A percentile compares a stretch with the other conserved stretches of the same genome.
These are phyloP conservation scores for Thozetella sp. DNA, from an alignment of 495 filamentous ascomycete genomes.

Conservation along the genomic window DNA sequence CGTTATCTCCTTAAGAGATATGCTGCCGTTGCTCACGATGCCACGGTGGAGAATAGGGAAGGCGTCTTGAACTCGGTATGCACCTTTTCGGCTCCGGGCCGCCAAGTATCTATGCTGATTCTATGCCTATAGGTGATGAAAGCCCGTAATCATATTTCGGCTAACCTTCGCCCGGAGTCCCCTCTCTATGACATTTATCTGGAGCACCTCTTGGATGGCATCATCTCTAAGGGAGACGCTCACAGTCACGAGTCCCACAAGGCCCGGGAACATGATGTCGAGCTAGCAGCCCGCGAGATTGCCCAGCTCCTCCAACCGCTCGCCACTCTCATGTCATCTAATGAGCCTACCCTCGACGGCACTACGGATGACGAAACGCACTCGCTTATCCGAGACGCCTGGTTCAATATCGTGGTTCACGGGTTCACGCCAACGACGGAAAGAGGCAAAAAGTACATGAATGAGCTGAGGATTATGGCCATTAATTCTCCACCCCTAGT, in stretches of 20 bases:
- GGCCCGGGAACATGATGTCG: constrained; percentile 69
- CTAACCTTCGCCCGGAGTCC: constrained; percentile 65
- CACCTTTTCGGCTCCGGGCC: constrained; percentile 15
- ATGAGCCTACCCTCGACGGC: constrained; percentile 42
- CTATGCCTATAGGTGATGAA: constrained; percentile 56
- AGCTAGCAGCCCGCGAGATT: constrained; percentile 83
- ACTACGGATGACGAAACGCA: constrained; percentile 60
- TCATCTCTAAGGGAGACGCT: constrained; percentile 87
- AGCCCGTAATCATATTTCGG: constrained; percentile 78
- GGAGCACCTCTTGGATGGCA: constrained; percentile 79
- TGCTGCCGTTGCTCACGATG: constrained; percentile 69
- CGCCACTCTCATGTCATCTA: constrained; percentile 68
- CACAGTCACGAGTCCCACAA: constrained; percentile 49
- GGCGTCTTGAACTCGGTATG: constrained; percentile 65
- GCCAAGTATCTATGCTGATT: constrained; percentile 9
- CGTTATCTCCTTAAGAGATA: constrained; percentile 83
- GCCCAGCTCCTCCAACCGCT: constrained; percentile 80
- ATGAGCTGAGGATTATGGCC: constrained; percentile 80
- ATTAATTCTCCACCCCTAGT: constrained; percentile 83
- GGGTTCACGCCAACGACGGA: constrained; percentile 77
- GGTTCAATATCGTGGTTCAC: constrained; percentile 96
- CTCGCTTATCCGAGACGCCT: constrained; percentile 82
- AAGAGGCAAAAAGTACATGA: constrained; percentile 64
- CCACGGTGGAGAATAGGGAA: constrained; percentile 64
- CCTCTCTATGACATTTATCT: constrained; percentile 77